phyloP scores from a whole-genome alignment of 2,329 filamentous ascomycete species.

The Microdochium nivale region DNA sequence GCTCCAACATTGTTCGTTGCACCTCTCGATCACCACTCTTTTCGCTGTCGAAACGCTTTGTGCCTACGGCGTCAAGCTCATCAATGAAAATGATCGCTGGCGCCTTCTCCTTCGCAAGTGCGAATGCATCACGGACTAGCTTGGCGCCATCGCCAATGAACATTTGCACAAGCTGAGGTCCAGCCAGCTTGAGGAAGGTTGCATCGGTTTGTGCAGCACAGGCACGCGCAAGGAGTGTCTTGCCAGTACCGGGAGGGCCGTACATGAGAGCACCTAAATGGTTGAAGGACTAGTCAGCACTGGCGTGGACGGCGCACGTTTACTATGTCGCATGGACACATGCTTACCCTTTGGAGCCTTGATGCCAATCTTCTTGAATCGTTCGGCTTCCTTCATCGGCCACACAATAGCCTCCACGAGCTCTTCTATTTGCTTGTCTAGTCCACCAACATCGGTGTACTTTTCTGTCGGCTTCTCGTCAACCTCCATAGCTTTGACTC shows the following conservation, averaged over 20 bases:
- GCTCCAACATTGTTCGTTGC: slow-evolving; percentile 96
- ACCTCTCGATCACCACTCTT: slow-evolving; percentile 98
- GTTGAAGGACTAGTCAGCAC: background rate
- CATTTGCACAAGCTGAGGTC: slow-evolving; percentile 97
- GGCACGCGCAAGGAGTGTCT: slow-evolving; percentile 86
- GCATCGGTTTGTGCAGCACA: slow-evolving; percentile 97
- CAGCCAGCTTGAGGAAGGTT: slow-evolving; percentile 96
- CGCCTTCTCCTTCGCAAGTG: slow-evolving; percentile 95
- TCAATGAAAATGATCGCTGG: slow-evolving; percentile 99
- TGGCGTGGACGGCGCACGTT: slow-evolving; percentile 7
- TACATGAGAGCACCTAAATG: slow-evolving; percentile 88
- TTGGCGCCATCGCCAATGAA: slow-evolving; percentile 99
- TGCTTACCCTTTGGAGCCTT: slow-evolving; percentile 90
- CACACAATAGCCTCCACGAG: slow-evolving; percentile 97
- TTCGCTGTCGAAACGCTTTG: slow-evolving; percentile 97
- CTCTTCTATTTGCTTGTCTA: slow-evolving; percentile 99
- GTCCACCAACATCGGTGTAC: slow-evolving; percentile 92
- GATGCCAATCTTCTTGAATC: slow-evolving; percentile 99
- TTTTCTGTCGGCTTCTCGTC: slow-evolving; percentile 99
- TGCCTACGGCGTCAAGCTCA: slow-evolving; percentile 95
- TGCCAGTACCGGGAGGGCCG: slow-evolving; percentile 82
- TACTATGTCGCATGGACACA: background rate
- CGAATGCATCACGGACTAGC: slow-evolving; percentile 94
- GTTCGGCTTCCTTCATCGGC: slow-evolving; percentile 99
- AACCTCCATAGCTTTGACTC: slow-evolving; percentile 99